A percentile compares a stretch with the other conserved stretches of the same genome.
Conservation (phyloP, 139 green algal genomes). For the Coelastrella sp. region DNA sequence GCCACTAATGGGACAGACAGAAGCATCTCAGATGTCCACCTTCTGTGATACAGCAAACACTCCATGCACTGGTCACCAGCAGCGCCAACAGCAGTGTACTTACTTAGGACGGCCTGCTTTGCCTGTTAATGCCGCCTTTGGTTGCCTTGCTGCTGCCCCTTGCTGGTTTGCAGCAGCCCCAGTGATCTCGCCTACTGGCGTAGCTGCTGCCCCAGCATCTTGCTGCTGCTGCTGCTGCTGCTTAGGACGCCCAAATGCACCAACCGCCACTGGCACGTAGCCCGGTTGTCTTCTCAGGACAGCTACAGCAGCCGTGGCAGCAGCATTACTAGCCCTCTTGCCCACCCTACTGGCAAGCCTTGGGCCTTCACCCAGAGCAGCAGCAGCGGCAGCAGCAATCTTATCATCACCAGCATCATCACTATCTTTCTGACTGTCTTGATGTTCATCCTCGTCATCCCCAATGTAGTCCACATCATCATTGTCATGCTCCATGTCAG, state of each 20-base stretch:
- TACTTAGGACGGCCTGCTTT: neutral
- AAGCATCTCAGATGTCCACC: too few relatives aligned
- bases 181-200: neutral
- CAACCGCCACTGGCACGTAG: slow-evolving; percentile 23
- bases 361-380: neutral
- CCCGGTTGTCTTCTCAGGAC: slow-evolving; percentile 1
- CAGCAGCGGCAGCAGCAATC: slow-evolving; percentile 5
- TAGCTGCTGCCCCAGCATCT: neutral
- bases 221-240: slow-evolving; percentile 36
- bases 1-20: too few relatives aligned
- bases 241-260: slow-evolving; percentile 35
- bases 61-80: too few relatives aligned
- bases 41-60: too few relatives aligned
- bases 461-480: too few relatives aligned
- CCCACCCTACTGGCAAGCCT: neutral
- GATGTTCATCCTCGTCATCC: neutral
- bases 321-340: neutral
- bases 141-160: slow-evolving; percentile 21
- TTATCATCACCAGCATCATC: neutral
- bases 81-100: neutral
- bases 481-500: slow-evolving; percentile 13
- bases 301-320: neutral
- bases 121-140: neutral
- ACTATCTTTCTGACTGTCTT: neutral
- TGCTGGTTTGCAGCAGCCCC: neutral